These are phyloP conservation scores for Neonectria coccinea DNA, from an alignment of 2,329 filamentous ascomycete species.

Conservation along the genomic window DNA sequence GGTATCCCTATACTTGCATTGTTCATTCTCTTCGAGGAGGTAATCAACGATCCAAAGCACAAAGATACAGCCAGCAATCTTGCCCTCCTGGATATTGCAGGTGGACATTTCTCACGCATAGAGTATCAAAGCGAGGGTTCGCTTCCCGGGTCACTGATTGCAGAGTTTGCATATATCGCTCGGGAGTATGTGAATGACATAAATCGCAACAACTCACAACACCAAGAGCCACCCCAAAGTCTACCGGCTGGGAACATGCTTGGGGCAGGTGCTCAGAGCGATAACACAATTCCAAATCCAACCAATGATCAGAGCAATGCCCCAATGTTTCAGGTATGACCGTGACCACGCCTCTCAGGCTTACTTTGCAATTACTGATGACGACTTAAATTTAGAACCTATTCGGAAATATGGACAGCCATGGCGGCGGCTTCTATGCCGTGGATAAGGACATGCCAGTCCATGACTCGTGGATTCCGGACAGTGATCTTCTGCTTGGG, in stretches of 20 bases:
- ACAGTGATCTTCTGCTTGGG: constrained; percentile 34
- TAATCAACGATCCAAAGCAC: constrained; percentile 34
- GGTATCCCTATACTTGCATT: constrained; percentile 37
- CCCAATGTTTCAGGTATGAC: constrained; percentile 17
- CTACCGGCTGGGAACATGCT: background rate
- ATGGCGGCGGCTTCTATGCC: constrained; percentile 1
- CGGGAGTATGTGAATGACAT: constrained; percentile 38
- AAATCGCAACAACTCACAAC: background rate
- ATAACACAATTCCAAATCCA: background rate
- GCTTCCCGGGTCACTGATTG: constrained; percentile 31
- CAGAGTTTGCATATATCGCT: constrained; percentile 39
- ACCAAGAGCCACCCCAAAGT: constrained; percentile 7
- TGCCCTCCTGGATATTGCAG: constrained; percentile 37
- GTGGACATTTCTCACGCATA: constrained; percentile 37
- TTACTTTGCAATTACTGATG: background rate
- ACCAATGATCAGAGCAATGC: background rate
- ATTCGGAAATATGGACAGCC: background rate
- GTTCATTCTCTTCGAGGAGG: constrained; percentile 40
- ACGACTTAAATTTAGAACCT: background rate
- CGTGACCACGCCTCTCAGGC: background rate
- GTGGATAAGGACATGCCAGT: constrained; percentile 22
- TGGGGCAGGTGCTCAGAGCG: background rate
- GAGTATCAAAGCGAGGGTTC: constrained; percentile 37
- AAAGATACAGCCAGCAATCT: constrained; percentile 34
- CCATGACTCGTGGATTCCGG: constrained; percentile 34